Evolutionary conservation across 176 grass and related monocot genomes (phyloP).

Genomic region (Zea luxurians): DNA sequence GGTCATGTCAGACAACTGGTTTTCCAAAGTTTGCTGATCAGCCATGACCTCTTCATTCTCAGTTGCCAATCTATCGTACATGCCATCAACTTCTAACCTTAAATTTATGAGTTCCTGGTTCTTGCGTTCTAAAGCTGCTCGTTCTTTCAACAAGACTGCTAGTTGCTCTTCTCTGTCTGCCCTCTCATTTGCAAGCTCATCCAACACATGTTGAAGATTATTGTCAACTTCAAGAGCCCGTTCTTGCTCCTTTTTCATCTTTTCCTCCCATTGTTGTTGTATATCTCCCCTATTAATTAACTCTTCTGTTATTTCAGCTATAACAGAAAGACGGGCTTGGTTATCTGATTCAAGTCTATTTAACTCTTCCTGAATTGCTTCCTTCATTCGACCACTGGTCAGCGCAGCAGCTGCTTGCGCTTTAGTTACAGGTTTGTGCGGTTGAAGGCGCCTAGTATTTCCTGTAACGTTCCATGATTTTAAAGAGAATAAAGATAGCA

Average conservation of each 20-base stretch:
- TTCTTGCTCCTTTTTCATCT: slow-evolving; percentile 53
- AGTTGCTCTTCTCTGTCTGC: slow-evolving; percentile 45
- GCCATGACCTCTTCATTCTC: slow-evolving; percentile 55
- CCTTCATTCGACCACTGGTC: slow-evolving; percentile 77
- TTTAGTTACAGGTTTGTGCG: slow-evolving; percentile 83
- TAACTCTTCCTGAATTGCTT: slow-evolving; percentile 61
- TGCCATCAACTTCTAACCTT: slow-evolving; percentile 67
- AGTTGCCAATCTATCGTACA: slow-evolving; percentile 57
- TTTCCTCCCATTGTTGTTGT: slow-evolving; percentile 65
- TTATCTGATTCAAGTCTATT: slow-evolving; percentile 70
- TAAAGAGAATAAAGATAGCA: slow-evolving; percentile 34
- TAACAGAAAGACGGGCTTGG: slow-evolving; percentile 49
- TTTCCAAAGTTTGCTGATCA: slow-evolving; percentile 58
- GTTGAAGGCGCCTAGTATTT: slow-evolving; percentile 90
- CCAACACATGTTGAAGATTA: slow-evolving; percentile 52
- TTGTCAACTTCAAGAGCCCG: slow-evolving; percentile 44
- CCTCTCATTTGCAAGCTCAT: slow-evolving; percentile 62
- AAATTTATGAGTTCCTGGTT: slow-evolving; percentile 55
- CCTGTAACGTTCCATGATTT: slow-evolving; percentile 52
- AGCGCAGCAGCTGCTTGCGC: slow-evolving; percentile 84
- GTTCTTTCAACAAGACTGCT: slow-evolving; percentile 65
- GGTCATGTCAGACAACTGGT: slow-evolving; percentile 46
- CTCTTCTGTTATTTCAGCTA: slow-evolving; percentile 79
- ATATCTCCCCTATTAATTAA: slow-evolving; percentile 78
- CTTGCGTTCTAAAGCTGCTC: slow-evolving; percentile 50